Percentiles rank a stretch among this genome's conserved stretches.
Evolutionary conservation across 2,329 filamentous ascomycete genomes (phyloP).

Genomic region (Nigrospora osmanthi): DNA sequence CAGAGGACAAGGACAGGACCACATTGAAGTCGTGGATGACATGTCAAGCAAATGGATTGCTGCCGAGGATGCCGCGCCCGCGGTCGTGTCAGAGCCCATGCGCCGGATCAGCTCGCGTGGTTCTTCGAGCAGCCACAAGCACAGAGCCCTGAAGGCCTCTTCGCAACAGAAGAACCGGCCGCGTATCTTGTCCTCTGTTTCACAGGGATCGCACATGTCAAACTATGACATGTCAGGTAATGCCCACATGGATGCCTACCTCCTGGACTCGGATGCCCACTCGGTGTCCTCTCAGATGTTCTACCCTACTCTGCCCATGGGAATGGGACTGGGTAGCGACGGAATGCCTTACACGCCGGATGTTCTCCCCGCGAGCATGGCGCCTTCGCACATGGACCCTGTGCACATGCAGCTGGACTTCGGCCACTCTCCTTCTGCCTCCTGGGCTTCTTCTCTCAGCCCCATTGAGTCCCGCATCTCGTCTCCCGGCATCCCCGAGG

Average conservation of each 20-base stretch:
- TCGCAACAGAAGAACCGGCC: slow-evolving; percentile 31
- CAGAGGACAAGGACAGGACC: slow-evolving; percentile 36
- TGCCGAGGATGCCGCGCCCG: slow-evolving; percentile 24
- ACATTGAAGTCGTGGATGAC: slow-evolving; percentile 37
- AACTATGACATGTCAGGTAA: slow-evolving; percentile 47
- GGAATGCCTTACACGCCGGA: slow-evolving; percentile 33
- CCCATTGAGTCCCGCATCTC: slow-evolving; percentile 44
- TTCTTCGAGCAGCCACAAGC: slow-evolving; percentile 36
- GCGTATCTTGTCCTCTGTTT: slow-evolving; percentile 37
- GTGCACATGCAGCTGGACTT: slow-evolving; percentile 47
- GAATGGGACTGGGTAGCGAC: slow-evolving; percentile 33
- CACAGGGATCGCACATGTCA: slow-evolving; percentile 40
- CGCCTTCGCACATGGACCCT: slow-evolving; percentile 48
- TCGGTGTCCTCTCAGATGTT: slow-evolving; percentile 41
- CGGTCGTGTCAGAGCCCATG: slow-evolving; percentile 32
- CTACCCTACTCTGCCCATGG: slow-evolving; percentile 38
- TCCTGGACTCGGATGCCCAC: slow-evolving; percentile 40
- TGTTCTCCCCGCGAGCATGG: slow-evolving; percentile 32
- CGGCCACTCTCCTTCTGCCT: slow-evolving; percentile 43
- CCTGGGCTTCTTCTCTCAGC: slow-evolving; percentile 43
- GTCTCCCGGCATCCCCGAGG: slow-evolving; percentile 40
- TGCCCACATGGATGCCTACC: slow-evolving; percentile 42
- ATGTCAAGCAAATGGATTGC: slow-evolving; percentile 39
- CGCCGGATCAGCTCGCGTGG: slow-evolving; percentile 33
- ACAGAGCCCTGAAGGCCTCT: slow-evolving; percentile 32